Conservation (phyloP, 2,329 filamentous ascomycete genomes). For the Trichoderma gracile region DNA sequence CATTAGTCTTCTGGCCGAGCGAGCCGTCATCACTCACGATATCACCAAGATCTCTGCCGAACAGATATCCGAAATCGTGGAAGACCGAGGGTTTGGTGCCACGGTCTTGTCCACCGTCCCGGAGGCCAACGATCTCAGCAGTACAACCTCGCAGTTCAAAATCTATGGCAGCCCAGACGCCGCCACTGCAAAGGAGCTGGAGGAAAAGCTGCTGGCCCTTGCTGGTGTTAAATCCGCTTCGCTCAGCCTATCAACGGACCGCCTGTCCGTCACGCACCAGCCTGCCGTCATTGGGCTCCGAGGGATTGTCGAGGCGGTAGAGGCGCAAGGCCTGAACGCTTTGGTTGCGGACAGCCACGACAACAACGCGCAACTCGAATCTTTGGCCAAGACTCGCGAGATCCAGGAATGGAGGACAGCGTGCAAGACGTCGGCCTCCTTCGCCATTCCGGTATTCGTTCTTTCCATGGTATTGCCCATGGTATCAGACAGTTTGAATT, state of each 20-base stretch:
- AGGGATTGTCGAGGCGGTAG: slow-evolving; percentile 77
- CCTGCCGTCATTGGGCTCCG: slow-evolving; percentile 74
- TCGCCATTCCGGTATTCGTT: slow-evolving; percentile 87
- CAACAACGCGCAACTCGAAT: slow-evolving; percentile 95
- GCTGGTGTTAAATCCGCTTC: slow-evolving; percentile 73
- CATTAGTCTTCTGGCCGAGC: slow-evolving; percentile 89
- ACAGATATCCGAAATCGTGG: slow-evolving; percentile 78
- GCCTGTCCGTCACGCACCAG: slow-evolving; percentile 72
- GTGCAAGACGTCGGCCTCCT: slow-evolving; percentile 74
- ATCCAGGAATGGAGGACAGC: slow-evolving; percentile 89
- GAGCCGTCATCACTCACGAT: slow-evolving; percentile 85
- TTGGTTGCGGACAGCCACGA: slow-evolving; percentile 89
- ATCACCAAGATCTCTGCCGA: slow-evolving; percentile 67
- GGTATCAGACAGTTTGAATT: slow-evolving; percentile 73
- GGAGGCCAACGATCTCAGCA: slow-evolving; percentile 56
- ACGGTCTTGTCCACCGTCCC: slow-evolving; percentile 74
- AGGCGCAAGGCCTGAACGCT: slow-evolving; percentile 83
- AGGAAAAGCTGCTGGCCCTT: slow-evolving; percentile 63
- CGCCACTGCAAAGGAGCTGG: slow-evolving; percentile 69
- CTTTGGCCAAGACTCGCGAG: slow-evolving; percentile 91
- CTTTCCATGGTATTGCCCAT: slow-evolving; percentile 95
- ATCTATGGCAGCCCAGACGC: slow-evolving; percentile 77
- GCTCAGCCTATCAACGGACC: slow-evolving; percentile 71
- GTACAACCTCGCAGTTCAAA: slow-evolving; percentile 74
- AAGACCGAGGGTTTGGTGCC: slow-evolving; percentile 87